These are phyloP conservation scores for Lepidium campestre DNA, from an alignment of 441 rosid genomes.

Conservation along the genomic window DNA sequence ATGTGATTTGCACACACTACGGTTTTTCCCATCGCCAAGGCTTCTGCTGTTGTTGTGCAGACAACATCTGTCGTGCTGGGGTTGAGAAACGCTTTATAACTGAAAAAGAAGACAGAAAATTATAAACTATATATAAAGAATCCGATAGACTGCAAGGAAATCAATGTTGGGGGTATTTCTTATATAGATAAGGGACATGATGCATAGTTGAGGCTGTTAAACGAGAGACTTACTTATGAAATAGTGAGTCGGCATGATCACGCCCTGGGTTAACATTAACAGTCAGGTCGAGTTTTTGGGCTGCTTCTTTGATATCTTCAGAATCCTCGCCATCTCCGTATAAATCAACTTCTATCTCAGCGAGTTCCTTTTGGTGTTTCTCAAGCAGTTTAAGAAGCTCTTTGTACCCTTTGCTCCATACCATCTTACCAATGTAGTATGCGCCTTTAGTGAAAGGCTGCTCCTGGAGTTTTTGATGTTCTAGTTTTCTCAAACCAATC, in stretches of 20 bases:
- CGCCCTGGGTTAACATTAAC: conserved; percentile 77
- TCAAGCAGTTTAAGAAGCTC: conserved; percentile 73
- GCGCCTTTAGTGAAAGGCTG: conserved; percentile 63
- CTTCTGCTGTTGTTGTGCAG: conserved; percentile 96
- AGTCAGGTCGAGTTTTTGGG: conserved; percentile 45
- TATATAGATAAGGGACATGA: not conserved
- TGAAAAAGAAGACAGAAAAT: conserved; percentile 20
- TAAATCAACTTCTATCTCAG: conserved; percentile 74
- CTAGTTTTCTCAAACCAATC: conserved; percentile 62
- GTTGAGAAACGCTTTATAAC: conserved; percentile 88
- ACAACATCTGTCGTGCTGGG: conserved; percentile 98
- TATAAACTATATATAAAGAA: not conserved
- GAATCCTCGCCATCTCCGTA: conserved; percentile 91
- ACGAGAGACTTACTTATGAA: conserved; percentile 71
- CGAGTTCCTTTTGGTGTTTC: conserved; percentile 64
- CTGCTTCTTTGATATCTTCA: conserved; percentile 58
- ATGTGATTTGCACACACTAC: conserved; percentile 83
- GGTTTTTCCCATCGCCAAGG: conserved; percentile 91
- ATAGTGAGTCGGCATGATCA: conserved; percentile 79
- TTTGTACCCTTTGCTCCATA: conserved; percentile 94
- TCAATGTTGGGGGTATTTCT: not conserved
- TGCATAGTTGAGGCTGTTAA: not conserved
- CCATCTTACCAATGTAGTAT: conserved; percentile 92
- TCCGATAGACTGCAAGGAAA: not conserved
- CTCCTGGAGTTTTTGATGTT: conserved; percentile 48